Evolutionary conservation across 1,284 basidiomycete species (phyloP), one percentile per base, ranked within the genome.

Genomic region (Apiotrichum montevideense): DNA sequence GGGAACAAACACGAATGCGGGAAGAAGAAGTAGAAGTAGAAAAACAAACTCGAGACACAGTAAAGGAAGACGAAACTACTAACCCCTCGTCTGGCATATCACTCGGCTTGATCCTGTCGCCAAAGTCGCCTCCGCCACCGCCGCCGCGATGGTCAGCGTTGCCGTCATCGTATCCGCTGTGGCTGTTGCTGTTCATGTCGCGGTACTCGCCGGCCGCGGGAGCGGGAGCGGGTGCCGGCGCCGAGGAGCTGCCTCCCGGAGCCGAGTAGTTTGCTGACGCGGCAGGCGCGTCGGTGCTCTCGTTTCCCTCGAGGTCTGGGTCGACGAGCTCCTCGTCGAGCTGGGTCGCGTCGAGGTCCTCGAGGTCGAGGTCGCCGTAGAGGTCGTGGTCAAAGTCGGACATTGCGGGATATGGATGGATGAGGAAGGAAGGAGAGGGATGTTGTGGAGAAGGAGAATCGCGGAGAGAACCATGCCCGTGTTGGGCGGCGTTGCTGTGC

Each of bases 21-120:
- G 35, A 47, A 29, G 29, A 9, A 39, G 13, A 3, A 39, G 37
- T 4, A 42, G 6, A 3, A 54, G 52, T 4, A 42, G 6, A 3
- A 54, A 50, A 50, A 54, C 14, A 50, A 56, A 56, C 50, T 51
- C 51, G 58, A 54, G 33, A 58, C 35, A 44, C 58, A 51, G 46
- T 55, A 50, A 50, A 53, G 46, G 49, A 35, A 48, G 46, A 57
- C 51, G 51, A 55, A 48, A 52, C 35, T 55, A 82, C 93, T 92
- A 84, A 96, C 94, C 93, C 93, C 88, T 96, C 93, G 71, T 97
- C 94, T 77, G 93, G 93, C 91, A 94, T 95, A 76, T 97, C 93
- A 52, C 88, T 90, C 11, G 92, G 91, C 55, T 88, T 82, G 33
- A 93, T 81, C 57, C 72, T 49, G 54, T 64, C 55, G 64, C 44